Evolutionary conservation across 176 grass and related monocot species (phyloP), one percentile per base, ranked within the genome.

Genomic region (Dendrocalamus sinicus): DNA sequence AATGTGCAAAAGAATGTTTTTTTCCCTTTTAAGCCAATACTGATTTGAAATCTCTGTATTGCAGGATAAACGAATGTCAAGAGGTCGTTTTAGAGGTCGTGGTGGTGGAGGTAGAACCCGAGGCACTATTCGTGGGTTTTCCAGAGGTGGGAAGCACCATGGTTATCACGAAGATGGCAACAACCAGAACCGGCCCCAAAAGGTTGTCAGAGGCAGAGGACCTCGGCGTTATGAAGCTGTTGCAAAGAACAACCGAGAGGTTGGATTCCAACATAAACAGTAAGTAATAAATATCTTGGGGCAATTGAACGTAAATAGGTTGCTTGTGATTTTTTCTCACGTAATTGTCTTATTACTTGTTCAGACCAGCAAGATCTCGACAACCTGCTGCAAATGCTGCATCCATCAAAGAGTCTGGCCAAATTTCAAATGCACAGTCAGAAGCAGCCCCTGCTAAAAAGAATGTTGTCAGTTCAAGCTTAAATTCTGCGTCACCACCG

Each of bases 401-500:
- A 55, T 24, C 72, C 32, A 24, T 43, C 53, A 91, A 77, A 81
- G 81, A 91, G 58, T 53, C 76, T 71, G 82, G 85, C 83, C 81
- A 91, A 72, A 79, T 67, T 91, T 91, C 76, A 71, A 79, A 88
- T 76, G 70, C 71, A 40, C 86, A 72, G 48, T 67, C 76, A 61
- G 89, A 88, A 70, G n/a, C 20, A 65, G 76, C 19, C 40, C 79
- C 89, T 87, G 86, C 83, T 74, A 90, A 88, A 79, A 94, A 87
- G 72, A 86, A 91, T 73, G 67, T 83, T 64, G 89, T 96, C 75
- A 91, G 67, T 79, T 99, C 96, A 81, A 94, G 96, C 62, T 80
- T 99, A 75, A 99, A 92, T 86, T 96, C 84, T 68, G 96, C 92
- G 0, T 99, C 96, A 19, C 96, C 92, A 46, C 94, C 92, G 76